phyloP scores from a whole-genome alignment of 2,329 filamentous ascomycete species.

The Paraphoma chrysanthemicola region DNA sequence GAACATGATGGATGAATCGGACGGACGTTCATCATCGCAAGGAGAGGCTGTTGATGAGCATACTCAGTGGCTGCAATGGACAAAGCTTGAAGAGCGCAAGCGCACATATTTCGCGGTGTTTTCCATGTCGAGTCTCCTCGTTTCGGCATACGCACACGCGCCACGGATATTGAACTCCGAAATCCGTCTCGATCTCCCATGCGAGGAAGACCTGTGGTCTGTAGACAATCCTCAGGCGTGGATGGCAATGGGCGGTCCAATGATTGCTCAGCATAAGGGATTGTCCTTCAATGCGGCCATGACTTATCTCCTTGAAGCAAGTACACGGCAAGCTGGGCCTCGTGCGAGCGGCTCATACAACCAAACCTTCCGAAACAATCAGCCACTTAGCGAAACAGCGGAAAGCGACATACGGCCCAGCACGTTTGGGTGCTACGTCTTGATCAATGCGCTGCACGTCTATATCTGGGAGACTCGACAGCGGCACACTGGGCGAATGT shows the following conservation, averaged over 20 bases:
- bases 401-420: constrained; percentile 77
- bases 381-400: constrained; percentile 58
- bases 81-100: constrained; percentile 86
- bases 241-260: constrained; percentile 75
- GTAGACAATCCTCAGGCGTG: constrained; percentile 86
- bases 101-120: constrained; percentile 92
- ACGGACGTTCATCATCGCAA: constrained; percentile 47
- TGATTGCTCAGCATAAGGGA: constrained; percentile 72
- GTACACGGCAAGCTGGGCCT: constrained; percentile 63
- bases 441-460: constrained; percentile 95
- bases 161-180: constrained; percentile 94
- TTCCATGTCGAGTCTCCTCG: constrained; percentile 86
- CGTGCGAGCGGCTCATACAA: constrained; percentile 47
- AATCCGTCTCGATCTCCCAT: constrained; percentile 86
- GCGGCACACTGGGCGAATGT: constrained; percentile 83
- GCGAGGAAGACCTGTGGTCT: constrained; percentile 89
- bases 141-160: constrained; percentile 91
- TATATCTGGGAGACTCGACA: constrained; percentile 98
- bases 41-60: constrained; percentile 62
- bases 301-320: constrained; percentile 79
- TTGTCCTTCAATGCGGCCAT: constrained; percentile 84
- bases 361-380: constrained; percentile 57
- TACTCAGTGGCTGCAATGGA: constrained; percentile 89
- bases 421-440: constrained; percentile 86
- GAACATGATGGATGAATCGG: constrained; percentile 60